Evolutionary conservation across 2,329 filamentous ascomycete species (phyloP), one percentile per base, ranked within the genome.

Genomic region (Aspergillus floridensis): DNA sequence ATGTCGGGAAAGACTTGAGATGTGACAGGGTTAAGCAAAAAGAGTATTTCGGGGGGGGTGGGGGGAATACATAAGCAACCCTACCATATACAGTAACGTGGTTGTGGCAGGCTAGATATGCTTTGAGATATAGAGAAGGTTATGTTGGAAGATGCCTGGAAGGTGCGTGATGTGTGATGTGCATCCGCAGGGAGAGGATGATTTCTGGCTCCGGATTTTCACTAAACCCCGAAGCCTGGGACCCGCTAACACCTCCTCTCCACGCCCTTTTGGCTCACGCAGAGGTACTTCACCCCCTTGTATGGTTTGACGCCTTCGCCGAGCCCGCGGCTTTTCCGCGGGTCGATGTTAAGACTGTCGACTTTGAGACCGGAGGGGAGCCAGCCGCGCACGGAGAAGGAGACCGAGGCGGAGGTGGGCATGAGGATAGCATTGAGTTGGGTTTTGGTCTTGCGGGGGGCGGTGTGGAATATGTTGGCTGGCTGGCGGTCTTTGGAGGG

Each of bases 201-300:
- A 29, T 1, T 2, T 29, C 7, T 8, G 22, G 22, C 22, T 22
- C 22, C 24, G 24, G 24, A 3, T 26, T 1, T 8, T 6, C 26
- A 7, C 8, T 8, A 3, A 8, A 29, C 8, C 26, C 26, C 26
- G 7, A 8, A 8, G 26, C 7, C 26, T 29, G 26, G 3, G 26
- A 8, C 16, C 38, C 38, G 16, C 58, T 53, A 66, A 46, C 64
- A 66, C 58, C 78, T 72, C 47, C 74, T 70, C 63, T 82, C 80
- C n/a, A 82, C 72, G 0, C 86, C 86, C 64, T 79, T 79, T 59
- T 78, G 76, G 71, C 84, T 86, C 12, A 87, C 84, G 66, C 93
- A 97, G 68, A 99, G 74, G 76, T 99, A 99, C 78, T 99, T 99
- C 65, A 99, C 95, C 1, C 95, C 95, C 78, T 98, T 99, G 77